Evolutionary conservation across 2,329 filamentous ascomycete species (phyloP), one percentile per base, ranked within the genome.

Genomic region (Cladosporium oxysporum): DNA sequence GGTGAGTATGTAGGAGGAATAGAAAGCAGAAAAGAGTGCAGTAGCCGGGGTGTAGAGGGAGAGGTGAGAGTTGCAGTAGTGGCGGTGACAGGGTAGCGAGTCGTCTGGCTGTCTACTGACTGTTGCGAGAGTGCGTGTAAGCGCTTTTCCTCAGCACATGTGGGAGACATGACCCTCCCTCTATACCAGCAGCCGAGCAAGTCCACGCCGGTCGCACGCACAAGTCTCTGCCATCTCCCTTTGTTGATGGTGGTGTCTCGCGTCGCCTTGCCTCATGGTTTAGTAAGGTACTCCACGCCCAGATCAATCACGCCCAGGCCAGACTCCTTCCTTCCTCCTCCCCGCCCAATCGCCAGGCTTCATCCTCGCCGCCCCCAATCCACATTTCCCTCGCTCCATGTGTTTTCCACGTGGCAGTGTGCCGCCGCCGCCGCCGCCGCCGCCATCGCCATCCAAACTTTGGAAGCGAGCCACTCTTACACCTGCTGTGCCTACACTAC

Each of bases 261-360:
- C 53, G 31, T 37, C 31, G 53, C 53, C 53, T 33, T 58, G 53
- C 53, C 53, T 26, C 23, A 26, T 26, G 23, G 3, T 26, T 26
- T 26, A 26, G 23, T 26, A 26, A 26, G 23, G 23, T 26, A 26
- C 57, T 59, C 8, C 12, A 6, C 35, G 37, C 33, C 57, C 21
- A 59, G 18, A 26, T 21, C 31, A 26, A 37, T 58, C 33, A 58
- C 55, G 21, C 33, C 55, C 31, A 41, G 29, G 2, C 35, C 57
- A 57, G 14, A 16, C 49, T 52, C 49, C 7, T 3, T 52, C 23
- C 28, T 7, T 52, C n/a, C 37, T 44, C 16, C 58, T 50, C 58
- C 33, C 58, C 58, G 37, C 14, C 58, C 58, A 61, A 61, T 61
- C 58, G 58, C 58, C 37, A 3, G 31, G 31, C 37, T 12, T 26